Evolutionary conservation across 208 protist species (phyloP).

Genomic region (Herpetomonas samuelpessoai): DNA sequence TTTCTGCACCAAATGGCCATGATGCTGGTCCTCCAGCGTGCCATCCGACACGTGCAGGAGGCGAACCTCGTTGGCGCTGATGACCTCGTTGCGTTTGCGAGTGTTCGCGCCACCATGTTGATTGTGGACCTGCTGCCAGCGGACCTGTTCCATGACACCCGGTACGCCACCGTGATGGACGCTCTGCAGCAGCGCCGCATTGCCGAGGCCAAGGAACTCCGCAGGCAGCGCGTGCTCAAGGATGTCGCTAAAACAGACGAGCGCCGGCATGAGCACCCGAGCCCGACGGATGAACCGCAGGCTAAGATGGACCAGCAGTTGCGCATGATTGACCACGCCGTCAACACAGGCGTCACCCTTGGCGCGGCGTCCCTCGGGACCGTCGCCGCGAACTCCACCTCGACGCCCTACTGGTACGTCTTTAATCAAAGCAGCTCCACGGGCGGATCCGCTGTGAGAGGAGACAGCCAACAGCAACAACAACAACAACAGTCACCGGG

Average conservation of each 20-base stretch:
- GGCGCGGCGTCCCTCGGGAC: neutral
- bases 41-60: slow-evolving; percentile 29
- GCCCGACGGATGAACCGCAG: neutral
- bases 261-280: neutral
- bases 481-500: no score
- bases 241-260: no score
- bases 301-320: neutral
- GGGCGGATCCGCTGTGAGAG: no score
- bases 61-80: slow-evolving; percentile 2
- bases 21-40: slow-evolving; percentile 59
- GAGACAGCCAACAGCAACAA: no score
- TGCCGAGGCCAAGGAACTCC: neutral
- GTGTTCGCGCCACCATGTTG: neutral
- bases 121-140: slow-evolving; percentile 11
- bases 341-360: neutral
- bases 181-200: neutral
- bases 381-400: neutral
- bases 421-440: no score
- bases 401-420: no score
- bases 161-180: neutral
- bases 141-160: slow-evolving; percentile 13
- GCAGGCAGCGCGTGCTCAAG: neutral
- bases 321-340: neutral
- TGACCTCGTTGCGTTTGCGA: slow-evolving; percentile 36
- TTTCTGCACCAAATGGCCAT: slow-evolving; percentile 58